phyloP scores from a whole-genome alignment of 2,329 filamentous ascomycete species.

The Tympanopsis confertula region DNA sequence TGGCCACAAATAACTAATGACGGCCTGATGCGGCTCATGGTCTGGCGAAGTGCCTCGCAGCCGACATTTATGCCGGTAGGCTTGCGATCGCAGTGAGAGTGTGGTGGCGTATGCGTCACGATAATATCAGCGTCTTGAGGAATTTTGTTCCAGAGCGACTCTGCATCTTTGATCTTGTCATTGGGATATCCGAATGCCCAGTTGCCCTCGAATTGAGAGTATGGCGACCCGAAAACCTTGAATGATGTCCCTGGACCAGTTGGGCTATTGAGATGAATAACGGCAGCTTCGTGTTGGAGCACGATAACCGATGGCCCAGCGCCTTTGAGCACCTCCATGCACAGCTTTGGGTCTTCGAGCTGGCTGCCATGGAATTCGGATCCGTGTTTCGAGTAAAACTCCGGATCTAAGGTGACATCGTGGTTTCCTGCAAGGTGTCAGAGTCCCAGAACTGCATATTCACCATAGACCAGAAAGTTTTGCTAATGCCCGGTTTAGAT shows the following conservation, averaged over 20 bases:
- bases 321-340: slow-evolving; percentile 25
- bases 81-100: slow-evolving; percentile 30
- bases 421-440: slow-evolving; percentile 34
- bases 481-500: too few relatives aligned
- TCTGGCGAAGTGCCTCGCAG: slow-evolving; percentile 30
- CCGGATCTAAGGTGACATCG: slow-evolving; percentile 38
- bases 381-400: slow-evolving; percentile 29
- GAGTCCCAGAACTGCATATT: too few relatives aligned
- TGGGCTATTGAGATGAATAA: slow-evolving; percentile 27
- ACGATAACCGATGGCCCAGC: slow-evolving; percentile 8
- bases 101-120: slow-evolving; percentile 43
- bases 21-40: slow-evolving; percentile 32
- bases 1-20: slow-evolving; percentile 44
- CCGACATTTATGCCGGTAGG: slow-evolving; percentile 22
- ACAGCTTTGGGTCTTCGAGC: slow-evolving; percentile 28
- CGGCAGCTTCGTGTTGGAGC: slow-evolving; percentile 27
- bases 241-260: slow-evolving; percentile 33
- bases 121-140: slow-evolving; percentile 37
- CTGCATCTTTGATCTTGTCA: slow-evolving; percentile 17
- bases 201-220: slow-evolving; percentile 28
- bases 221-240: slow-evolving; percentile 47
- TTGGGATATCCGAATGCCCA: slow-evolving; percentile 43
- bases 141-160: slow-evolving; percentile 32
- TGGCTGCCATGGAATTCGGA: slow-evolving; percentile 27
- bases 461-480: too few relatives aligned